These are phyloP conservation scores for Mangifera indica DNA, from an alignment of 345 rosid genomes.

Conservation along the genomic window DNA sequence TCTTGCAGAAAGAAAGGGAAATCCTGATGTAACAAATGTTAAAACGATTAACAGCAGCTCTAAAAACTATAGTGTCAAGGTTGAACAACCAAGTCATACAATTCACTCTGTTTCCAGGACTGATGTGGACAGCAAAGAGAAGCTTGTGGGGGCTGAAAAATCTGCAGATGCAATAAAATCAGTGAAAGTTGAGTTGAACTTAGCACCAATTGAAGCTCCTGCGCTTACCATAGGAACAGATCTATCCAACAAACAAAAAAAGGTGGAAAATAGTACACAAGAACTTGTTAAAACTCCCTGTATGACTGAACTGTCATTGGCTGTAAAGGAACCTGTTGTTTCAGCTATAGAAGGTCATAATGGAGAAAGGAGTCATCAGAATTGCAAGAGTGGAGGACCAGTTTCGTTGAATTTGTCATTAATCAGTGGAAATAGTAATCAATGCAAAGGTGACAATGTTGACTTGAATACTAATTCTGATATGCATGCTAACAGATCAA, in stretches of 20 bases:
- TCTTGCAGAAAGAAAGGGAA: conserved; percentile 19
- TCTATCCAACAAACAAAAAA: conserved; percentile 22
- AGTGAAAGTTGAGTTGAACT: conserved; percentile 33
- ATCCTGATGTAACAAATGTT: conserved; percentile 13
- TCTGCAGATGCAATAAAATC: conserved; percentile 17
- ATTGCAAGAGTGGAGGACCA: conserved; percentile 29
- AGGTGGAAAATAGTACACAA: conserved; percentile 26
- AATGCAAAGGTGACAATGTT: conserved; percentile 20
- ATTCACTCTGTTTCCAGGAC: conserved; percentile 30
- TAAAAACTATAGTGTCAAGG: conserved; percentile 27
- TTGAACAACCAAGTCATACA: conserved; percentile 32
- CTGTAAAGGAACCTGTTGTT: conserved; percentile 20
- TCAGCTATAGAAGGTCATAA: conserved; percentile 23
- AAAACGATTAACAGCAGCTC: conserved; percentile 12
- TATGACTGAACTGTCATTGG: conserved; percentile 37
- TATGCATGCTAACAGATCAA: conserved; percentile 47
- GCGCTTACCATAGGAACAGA: conserved; percentile 23
- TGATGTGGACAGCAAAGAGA: conserved; percentile 21
- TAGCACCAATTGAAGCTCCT: conserved; percentile 25
- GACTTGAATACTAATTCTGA: conserved; percentile 23
- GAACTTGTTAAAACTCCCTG: conserved; percentile 26
- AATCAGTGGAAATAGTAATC: conserved; percentile 38
- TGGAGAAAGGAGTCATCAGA: conserved; percentile 26
- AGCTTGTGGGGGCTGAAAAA: conserved; percentile 25
- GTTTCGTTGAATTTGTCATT: conserved; percentile 51